These are phyloP conservation scores for Chlorella variabilis DNA, from an alignment of 163 green algal species.

Conservation along the genomic window DNA sequence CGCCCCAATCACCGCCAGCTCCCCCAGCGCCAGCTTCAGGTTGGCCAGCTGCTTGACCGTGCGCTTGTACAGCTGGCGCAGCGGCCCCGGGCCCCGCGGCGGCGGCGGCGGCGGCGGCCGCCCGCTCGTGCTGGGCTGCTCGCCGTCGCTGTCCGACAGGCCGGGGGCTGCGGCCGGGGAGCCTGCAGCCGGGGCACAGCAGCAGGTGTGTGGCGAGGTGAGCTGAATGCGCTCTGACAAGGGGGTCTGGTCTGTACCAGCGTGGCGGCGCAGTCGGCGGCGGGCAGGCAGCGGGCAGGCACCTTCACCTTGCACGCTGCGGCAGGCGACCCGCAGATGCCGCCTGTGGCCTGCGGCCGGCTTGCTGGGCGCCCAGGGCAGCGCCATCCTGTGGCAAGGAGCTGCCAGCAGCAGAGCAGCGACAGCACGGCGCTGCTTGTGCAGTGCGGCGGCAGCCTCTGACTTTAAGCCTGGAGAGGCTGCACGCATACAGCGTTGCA, in stretches of 20 bases:
- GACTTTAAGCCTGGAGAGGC: too few relatives aligned
- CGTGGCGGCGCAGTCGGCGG: not conserved
- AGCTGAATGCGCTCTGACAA: too few relatives aligned
- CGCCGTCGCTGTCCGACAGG: not conserved
- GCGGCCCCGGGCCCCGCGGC: not conserved
- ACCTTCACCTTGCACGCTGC: not conserved
- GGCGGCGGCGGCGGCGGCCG: not conserved
- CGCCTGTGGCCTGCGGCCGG: not conserved
- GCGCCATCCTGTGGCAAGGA: not conserved
- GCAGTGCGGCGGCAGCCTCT: not conserved
- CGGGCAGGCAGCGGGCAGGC: too few relatives aligned
- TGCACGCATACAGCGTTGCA: not conserved
- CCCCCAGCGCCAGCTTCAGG: slow-evolving; percentile 85
- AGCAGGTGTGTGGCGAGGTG: too few relatives aligned
- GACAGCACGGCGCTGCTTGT: not conserved
- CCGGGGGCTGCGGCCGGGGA: not conserved
- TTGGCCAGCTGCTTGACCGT: slow-evolving; percentile 71
- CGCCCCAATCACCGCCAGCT: slow-evolving; percentile 81
- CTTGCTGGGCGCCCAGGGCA: not conserved
- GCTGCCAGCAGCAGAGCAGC: not conserved
- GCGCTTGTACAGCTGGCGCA: slow-evolving; percentile 38
- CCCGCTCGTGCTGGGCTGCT: slow-evolving; percentile 15
- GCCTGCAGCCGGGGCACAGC: too few relatives aligned
- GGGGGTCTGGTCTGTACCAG: slow-evolving; percentile 1
- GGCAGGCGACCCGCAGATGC: not conserved